A percentile compares a stretch with the other conserved stretches of the same genome.
These are phyloP conservation scores for Fusarium oligoseptatum DNA, from an alignment of 2,329 filamentous ascomycete genomes.

Conservation along the genomic window DNA sequence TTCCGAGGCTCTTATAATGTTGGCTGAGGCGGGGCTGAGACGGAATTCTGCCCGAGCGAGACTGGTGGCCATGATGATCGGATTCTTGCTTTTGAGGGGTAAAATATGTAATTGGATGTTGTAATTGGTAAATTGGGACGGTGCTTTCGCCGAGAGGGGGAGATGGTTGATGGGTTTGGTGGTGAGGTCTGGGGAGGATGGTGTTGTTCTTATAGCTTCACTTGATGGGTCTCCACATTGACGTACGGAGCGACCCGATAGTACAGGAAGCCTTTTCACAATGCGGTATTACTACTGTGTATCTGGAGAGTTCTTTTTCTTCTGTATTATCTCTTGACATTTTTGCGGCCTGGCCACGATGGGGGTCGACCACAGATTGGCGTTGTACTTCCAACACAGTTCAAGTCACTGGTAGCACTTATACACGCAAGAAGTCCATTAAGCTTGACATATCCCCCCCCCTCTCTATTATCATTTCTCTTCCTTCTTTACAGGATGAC, in stretches of 20 bases:
- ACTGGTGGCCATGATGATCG: not conserved
- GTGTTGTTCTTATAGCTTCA: slow-evolving; percentile 4
- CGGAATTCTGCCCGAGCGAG: slow-evolving; percentile 21
- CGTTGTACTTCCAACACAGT: not conserved
- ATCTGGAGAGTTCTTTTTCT: too few species aligned
- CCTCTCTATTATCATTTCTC: too few species aligned
- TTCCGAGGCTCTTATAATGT: slow-evolving; percentile 11
- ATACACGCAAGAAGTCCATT: not conserved
- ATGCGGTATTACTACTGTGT: not conserved
- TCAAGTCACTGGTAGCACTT: not conserved
- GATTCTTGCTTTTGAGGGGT: not conserved
- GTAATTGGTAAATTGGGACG: not conserved
- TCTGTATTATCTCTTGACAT: too few species aligned
- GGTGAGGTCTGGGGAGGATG: not conserved
- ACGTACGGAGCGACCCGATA: not conserved
- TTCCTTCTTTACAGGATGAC: not conserved
- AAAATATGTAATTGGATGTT: not conserved
- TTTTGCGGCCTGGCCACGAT: not conserved
- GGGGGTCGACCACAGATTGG: not conserved
- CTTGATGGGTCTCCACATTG: not conserved
- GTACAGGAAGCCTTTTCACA: not conserved
- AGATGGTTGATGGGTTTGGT: not conserved
- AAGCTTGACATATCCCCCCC: not conserved
- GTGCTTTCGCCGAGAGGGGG: not conserved
- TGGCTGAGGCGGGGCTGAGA: slow-evolving; percentile 6